Evolutionary conservation across 352 stramenopile species (phyloP).

Genomic region (Globisporangium carolinianum): DNA sequence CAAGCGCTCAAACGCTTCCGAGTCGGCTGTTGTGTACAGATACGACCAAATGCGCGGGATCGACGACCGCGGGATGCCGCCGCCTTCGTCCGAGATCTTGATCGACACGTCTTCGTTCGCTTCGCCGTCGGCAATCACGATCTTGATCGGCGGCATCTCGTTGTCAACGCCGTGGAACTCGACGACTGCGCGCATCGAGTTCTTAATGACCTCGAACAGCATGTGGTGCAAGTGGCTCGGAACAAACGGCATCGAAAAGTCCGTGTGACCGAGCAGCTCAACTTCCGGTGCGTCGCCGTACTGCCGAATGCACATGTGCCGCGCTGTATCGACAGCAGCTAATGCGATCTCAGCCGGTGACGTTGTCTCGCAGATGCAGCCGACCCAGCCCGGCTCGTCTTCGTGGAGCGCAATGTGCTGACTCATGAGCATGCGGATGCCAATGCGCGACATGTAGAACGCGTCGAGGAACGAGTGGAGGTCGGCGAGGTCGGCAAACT

Average conservation of each 20-base stretch:
- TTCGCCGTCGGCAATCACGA: slow-evolving; percentile 98
- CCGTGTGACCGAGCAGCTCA: slow-evolving; percentile 95
- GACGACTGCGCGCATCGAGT: slow-evolving; percentile 86
- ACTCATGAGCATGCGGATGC: slow-evolving; percentile 99
- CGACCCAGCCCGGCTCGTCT: slow-evolving; percentile 80
- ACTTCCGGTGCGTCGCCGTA: slow-evolving; percentile 99
- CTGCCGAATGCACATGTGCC: slow-evolving; percentile 98
- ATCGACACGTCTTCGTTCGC: slow-evolving; percentile 99
- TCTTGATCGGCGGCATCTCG: slow-evolving; percentile 97
- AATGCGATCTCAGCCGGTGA: slow-evolving; percentile 95
- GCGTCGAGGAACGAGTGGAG: slow-evolving; percentile 98
- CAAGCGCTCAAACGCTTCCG: slow-evolving; percentile 88
- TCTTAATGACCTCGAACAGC: slow-evolving; percentile 98
- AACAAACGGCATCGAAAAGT: slow-evolving; percentile 98
- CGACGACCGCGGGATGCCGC: slow-evolving; percentile 97
- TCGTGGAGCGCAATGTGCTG: slow-evolving; percentile 97
- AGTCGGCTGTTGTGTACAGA: slow-evolving; percentile 98
- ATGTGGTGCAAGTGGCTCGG: slow-evolving; percentile 97
- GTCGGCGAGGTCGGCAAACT: slow-evolving; percentile 89
- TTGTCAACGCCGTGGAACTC: slow-evolving; percentile 97
- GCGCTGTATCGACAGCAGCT: slow-evolving; percentile 95
- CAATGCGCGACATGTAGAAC: slow-evolving; percentile 99
- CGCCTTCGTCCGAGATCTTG: slow-evolving; percentile 99
- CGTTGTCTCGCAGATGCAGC: slow-evolving; percentile 95
- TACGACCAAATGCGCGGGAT: slow-evolving; percentile 99